Evolutionary conservation across 2,329 filamentous ascomycete genomes (phyloP).

Genomic region (Clonostachys byssicola): DNA sequence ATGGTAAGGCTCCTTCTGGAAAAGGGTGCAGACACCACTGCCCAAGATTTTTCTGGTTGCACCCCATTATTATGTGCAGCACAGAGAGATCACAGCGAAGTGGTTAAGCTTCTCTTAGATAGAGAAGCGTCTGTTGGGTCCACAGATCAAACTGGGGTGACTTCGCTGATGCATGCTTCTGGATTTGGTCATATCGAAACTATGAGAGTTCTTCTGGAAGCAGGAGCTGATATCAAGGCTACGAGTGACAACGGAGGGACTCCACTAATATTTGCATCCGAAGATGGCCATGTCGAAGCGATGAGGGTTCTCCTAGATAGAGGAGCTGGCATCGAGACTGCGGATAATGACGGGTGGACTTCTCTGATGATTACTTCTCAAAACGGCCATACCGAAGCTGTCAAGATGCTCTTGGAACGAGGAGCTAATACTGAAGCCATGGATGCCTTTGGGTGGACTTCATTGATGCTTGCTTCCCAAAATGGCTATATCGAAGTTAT

Average conservation of each 20-base stretch:
- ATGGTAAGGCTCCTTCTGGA: neutral
- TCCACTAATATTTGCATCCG: neutral
- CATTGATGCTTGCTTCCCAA: neutral
- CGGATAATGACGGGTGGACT: neutral
- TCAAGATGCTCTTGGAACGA: neutral
- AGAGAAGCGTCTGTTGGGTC: no score
- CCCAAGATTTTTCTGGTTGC: no score
- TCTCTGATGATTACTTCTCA: neutral
- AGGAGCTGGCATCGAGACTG: neutral
- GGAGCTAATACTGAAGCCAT: neutral
- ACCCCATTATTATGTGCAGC: no score
- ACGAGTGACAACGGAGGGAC: neutral
- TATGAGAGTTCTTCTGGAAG: neutral
- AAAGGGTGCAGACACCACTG: neutral
- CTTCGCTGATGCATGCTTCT: no score
- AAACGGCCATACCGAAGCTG: neutral
- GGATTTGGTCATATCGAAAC: neutral
- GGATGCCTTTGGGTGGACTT: neutral
- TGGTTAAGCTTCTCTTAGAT: no score
- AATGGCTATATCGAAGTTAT: slow-evolving; percentile 2
- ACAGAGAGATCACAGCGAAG: no score
- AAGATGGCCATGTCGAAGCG: neutral
- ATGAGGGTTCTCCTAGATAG: neutral
- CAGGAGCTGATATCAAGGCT: neutral
- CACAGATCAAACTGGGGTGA: no score